These are phyloP conservation scores for Hygrophorus russula DNA, from an alignment of 768 basidiomycete genomes.

Conservation along the genomic window DNA sequence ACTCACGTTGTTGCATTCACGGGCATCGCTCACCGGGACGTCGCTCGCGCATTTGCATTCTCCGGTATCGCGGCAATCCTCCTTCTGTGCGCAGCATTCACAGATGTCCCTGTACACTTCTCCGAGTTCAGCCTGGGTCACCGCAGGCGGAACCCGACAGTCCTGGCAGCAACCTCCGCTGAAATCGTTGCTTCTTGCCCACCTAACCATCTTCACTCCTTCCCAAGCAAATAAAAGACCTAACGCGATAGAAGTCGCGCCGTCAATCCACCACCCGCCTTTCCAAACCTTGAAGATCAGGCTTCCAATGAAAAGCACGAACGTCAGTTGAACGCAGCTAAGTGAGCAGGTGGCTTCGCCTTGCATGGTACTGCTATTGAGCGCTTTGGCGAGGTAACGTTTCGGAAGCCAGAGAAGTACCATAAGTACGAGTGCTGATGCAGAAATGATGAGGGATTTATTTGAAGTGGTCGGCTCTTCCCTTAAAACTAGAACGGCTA, in stretches of 20 bases:
- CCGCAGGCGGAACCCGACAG: no score
- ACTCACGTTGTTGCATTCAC: no score
- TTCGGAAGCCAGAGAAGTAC: constrained; percentile 32
- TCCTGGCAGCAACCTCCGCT: constrained; percentile 26
- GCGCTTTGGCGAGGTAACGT: constrained; percentile 29
- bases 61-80: no score
- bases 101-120: no score
- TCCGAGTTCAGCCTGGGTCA: no score
- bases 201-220: constrained; percentile 29
- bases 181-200: constrained; percentile 23
- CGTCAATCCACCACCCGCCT: constrained; percentile 40
- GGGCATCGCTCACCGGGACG: no score
- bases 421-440: constrained; percentile 26
- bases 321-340: constrained; percentile 30
- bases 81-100: no score
- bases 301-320: constrained; percentile 30
- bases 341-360: constrained; percentile 35
- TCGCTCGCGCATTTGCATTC: no score
- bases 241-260: constrained; percentile 29
- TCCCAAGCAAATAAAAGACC: constrained; percentile 33
- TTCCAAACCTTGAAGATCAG: constrained; percentile 27
- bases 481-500: constrained; percentile 21
- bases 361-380: constrained; percentile 32
- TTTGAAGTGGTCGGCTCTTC: constrained; percentile 26
- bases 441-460: constrained; percentile 31